Conservation (phyloP, 352 stramenopile genomes). For the Pythium biforme region DNA sequence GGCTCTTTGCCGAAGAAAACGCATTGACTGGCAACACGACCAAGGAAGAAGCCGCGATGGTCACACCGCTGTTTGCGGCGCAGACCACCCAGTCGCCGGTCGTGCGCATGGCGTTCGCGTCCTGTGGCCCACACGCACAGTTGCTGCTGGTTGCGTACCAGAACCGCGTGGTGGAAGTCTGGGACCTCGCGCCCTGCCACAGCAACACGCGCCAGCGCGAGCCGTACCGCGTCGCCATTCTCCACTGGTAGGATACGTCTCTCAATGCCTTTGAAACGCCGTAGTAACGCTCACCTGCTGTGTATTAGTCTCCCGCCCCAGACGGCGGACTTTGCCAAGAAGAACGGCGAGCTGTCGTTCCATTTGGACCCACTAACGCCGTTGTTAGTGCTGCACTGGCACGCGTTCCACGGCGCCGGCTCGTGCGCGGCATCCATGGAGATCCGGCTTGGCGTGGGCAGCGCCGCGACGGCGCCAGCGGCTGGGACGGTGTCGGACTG, state of each 20-base stretch:
- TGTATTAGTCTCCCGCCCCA: constrained; percentile 38
- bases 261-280: background rate
- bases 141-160: constrained; percentile 54
- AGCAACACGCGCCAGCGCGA: constrained; percentile 21
- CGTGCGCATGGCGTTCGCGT: constrained; percentile 41
- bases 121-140: constrained; percentile 15
- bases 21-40: constrained; percentile 8
- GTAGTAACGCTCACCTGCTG: background rate
- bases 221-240: constrained; percentile 30
- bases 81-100: constrained; percentile 43
- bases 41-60: constrained; percentile 37
- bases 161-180: constrained; percentile 55
- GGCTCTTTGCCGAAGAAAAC: constrained; percentile 51
- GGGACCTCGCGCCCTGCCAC: constrained; percentile 32
- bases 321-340: constrained; percentile 48
- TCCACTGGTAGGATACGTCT: constrained; percentile 39
- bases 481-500: constrained; percentile 21
- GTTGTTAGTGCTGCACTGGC: constrained; percentile 51
- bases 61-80: constrained; percentile 33
- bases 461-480: background rate
- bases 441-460: constrained; percentile 8
- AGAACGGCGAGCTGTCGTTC: constrained; percentile 46
- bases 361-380: constrained; percentile 41
- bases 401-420: constrained; percentile 13
- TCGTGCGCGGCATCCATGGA: constrained; percentile 10